These are phyloP conservation scores for Tylopilus plumbeoviolaceoides DNA, from an alignment of 768 basidiomycete genomes.

Conservation along the genomic window DNA sequence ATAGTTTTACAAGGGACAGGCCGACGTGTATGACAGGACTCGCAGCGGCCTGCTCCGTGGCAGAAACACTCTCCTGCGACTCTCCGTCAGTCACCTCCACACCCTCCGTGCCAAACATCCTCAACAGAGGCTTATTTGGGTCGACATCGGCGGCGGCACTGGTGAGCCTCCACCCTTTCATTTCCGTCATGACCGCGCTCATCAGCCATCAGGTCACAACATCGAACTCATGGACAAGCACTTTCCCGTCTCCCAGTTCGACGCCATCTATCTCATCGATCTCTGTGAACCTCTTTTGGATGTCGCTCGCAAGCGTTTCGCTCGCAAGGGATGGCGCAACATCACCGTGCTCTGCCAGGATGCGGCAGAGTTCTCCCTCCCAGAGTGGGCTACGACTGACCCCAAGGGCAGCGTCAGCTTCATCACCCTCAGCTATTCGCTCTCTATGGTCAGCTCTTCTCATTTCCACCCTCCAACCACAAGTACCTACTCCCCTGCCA, in stretches of 20 bases:
- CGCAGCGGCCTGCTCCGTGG: conserved; percentile 60
- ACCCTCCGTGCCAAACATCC: conserved; percentile 39
- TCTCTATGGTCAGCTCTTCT: conserved; percentile 44
- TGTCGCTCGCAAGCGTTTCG: conserved; percentile 65
- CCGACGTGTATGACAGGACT: conserved; percentile 69
- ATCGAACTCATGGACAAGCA: conserved; percentile 69
- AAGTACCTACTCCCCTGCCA: conserved; percentile 15
- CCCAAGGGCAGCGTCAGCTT: conserved; percentile 54
- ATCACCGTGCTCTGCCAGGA: conserved; percentile 71
- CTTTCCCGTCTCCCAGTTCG: conserved; percentile 55
- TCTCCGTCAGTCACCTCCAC: conserved; percentile 61
- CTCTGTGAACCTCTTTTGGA: conserved; percentile 69
- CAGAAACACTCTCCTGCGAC: conserved; percentile 64
- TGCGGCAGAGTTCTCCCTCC: conserved; percentile 61
- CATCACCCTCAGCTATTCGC: conserved; percentile 52
- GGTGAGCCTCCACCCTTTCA: conserved; percentile 29
- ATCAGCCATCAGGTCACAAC: conserved; percentile 40
- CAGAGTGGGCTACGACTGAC: conserved; percentile 50
- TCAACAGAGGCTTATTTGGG: conserved; percentile 58
- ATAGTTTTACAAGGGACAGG: conserved; percentile 66
- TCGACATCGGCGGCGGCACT: conserved; percentile 77
- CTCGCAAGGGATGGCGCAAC: conserved; percentile 66
- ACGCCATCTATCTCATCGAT: conserved; percentile 68
- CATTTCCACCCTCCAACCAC: not conserved
- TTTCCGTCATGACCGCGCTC: not conserved